Percentiles rank a stretch among this genome's conserved stretches.
Conservation (phyloP, 2,329 filamentous ascomycete species). For the Myriosclerotinia duriaeana region DNA sequence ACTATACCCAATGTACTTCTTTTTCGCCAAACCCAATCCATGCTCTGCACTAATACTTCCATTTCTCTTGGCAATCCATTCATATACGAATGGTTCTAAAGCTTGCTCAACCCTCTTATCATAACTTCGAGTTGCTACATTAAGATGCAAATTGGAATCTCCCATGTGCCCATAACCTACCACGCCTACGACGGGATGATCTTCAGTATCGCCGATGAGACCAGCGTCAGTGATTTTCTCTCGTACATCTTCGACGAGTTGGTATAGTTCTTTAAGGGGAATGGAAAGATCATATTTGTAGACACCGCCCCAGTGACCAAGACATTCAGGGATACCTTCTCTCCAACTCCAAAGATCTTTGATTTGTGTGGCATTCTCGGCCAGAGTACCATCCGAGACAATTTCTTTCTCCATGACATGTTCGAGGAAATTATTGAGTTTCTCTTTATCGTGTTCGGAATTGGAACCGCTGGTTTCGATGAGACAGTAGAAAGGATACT, state of each 20-base stretch:
- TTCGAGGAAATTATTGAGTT: slow-evolving; percentile 87
- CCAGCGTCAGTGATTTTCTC: slow-evolving; percentile 70
- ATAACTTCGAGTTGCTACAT: slow-evolving; percentile 79
- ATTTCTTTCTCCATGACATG: slow-evolving; percentile 86
- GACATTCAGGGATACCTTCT: slow-evolving; percentile 86
- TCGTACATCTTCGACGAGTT: slow-evolving; percentile 81
- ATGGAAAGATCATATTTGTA: slow-evolving; percentile 99
- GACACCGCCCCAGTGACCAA: slow-evolving; percentile 87
- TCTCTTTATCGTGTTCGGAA: slow-evolving; percentile 86
- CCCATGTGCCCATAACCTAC: slow-evolving; percentile 98
- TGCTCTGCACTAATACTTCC: slow-evolving; percentile 98
- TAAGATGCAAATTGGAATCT: slow-evolving; percentile 91
- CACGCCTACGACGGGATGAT: slow-evolving; percentile 80
- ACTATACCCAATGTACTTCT: slow-evolving; percentile 92
- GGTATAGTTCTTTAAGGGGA: slow-evolving; percentile 82
- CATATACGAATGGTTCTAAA: slow-evolving; percentile 93
- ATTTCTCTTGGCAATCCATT: slow-evolving; percentile 86
- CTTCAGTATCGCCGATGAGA: slow-evolving; percentile 72
- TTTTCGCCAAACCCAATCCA: slow-evolving; percentile 91
- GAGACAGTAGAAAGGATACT: slow-evolving; percentile 92
- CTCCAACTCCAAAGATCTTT: slow-evolving; percentile 86
- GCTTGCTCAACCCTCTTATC: slow-evolving; percentile 83
- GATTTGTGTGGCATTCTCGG: slow-evolving; percentile 89
- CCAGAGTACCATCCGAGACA: slow-evolving; percentile 84
- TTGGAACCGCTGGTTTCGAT: slow-evolving; percentile 97